Evolutionary conservation across 805 yeast genomes (phyloP).

Genomic region (Wickerhamomyces ciferrii): DNA sequence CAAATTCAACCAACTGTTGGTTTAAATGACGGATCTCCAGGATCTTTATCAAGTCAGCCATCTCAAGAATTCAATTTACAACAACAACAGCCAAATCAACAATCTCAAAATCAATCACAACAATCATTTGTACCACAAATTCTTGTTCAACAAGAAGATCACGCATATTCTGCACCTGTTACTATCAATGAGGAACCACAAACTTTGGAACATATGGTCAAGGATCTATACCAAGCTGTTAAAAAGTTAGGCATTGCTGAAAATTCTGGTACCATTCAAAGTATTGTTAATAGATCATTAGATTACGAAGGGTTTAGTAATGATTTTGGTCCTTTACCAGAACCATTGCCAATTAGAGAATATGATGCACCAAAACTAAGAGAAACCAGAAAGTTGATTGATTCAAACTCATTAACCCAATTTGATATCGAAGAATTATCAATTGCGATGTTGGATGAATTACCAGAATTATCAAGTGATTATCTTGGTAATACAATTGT

Average conservation of each 20-base stretch:
- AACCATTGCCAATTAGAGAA: slow-evolving; percentile 58
- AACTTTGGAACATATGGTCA: slow-evolving; percentile 18
- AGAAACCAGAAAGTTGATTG: slow-evolving; percentile 76
- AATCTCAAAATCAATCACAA: slow-evolving; percentile 10
- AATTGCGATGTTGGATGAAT: slow-evolving; percentile 77
- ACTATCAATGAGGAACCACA: slow-evolving; percentile 17
- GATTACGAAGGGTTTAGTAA: slow-evolving; percentile 42
- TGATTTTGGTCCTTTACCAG: slow-evolving; percentile 74
- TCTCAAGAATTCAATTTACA: slow-evolving; percentile 18
- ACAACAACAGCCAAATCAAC: slow-evolving; percentile 12
- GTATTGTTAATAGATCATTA: slow-evolving; percentile 39
- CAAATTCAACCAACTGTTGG: slow-evolving; percentile 15
- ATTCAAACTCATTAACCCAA: slow-evolving; percentile 44
- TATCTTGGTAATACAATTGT: slow-evolving; percentile 94
- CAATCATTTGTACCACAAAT: slow-evolving; percentile 3
- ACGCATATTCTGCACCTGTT: slow-evolving; percentile 3
- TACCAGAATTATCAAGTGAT: slow-evolving; percentile 88
- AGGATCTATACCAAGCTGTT: slow-evolving; percentile 24
- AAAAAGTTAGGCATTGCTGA: slow-evolving; percentile 26
- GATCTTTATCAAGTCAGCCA: neutral
- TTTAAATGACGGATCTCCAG: neutral
- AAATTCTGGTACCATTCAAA: slow-evolving; percentile 27
- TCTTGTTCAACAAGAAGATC: slow-evolving; percentile 1
- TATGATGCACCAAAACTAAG: slow-evolving; percentile 87
- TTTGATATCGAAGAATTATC: slow-evolving; percentile 78